These are phyloP conservation scores for Dioscorea zingiberensis DNA, from an alignment of 106 monocot genomes.

Conservation along the genomic window DNA sequence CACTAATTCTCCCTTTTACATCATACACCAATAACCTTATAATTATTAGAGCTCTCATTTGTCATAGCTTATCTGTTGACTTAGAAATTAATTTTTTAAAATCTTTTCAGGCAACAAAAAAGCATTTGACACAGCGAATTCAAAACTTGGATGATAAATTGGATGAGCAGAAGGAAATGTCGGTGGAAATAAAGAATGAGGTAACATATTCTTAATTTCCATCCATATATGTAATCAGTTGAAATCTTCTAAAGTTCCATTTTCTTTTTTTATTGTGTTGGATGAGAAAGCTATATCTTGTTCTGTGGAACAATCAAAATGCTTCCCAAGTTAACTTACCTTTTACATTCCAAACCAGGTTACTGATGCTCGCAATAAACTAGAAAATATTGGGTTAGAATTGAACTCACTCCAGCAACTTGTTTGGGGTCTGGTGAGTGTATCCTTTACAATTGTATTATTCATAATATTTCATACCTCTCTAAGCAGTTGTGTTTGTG, in stretches of 20 bases:
- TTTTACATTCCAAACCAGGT: conserved; percentile 22
- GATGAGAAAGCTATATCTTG: not conserved
- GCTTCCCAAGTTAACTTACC: not conserved
- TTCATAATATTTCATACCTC: not conserved
- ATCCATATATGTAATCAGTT: not conserved
- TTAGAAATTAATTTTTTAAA: not conserved
- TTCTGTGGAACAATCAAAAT: not conserved
- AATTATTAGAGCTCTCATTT: not conserved
- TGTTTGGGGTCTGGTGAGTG: conserved; percentile 47
- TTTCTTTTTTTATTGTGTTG: not conserved
- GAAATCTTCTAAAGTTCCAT: not conserved
- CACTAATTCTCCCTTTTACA: no score
- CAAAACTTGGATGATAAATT: conserved; percentile 60
- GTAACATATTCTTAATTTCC: conserved; percentile 10
- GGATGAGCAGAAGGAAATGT: conserved; percentile 64
- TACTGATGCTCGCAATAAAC: conserved; percentile 43
- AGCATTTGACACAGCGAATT: conserved; percentile 63
- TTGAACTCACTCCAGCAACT: conserved; percentile 35
- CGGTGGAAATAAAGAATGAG: conserved; percentile 54
- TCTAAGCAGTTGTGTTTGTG: not conserved
- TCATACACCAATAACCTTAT: not conserved
- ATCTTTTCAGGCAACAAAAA: conserved; percentile 41
- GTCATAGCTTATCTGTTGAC: not conserved
- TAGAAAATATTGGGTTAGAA: conserved; percentile 44
- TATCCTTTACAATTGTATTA: not conserved